Base-by-base conservation (phyloP, 1,284 basidiomycete species). In the Phlebopus sp. region DNA sequence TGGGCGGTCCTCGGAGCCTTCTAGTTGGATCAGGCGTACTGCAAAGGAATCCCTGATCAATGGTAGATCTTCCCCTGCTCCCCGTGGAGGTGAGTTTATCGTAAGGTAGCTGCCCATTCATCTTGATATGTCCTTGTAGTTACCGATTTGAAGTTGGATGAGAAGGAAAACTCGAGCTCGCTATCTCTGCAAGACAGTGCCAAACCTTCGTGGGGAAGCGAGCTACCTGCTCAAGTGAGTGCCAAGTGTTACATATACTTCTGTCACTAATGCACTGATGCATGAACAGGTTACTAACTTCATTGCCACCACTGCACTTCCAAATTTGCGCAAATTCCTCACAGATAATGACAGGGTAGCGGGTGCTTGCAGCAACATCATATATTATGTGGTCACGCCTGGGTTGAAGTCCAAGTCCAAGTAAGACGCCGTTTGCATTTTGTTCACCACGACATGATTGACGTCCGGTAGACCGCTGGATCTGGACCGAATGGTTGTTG, bases 381-480 rank as follows among this genome's bases (percentile, higher is more conserved):
- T 92, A 7, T 91, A 95, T 59, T 92, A 92, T 61, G 81, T 97
- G 37, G 74, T 97, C 29, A 81, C 77, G 29, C 93, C 97, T 1
- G 82, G 86, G 0, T 69, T 94, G 66, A 88, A 89, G 62, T 79
- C 80, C 18, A 85, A 84, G 58, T 66, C 79, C 40, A 83, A 78
- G 89, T 88, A 52, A 46, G 70, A 56, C 8, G 21, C 42, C 30
- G 23, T 42, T 42, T 37, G 31, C 27, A 31, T 17, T 4, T 21
- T 5, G 14, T 4, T 17, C 5, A 7, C 9, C 17, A 15, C 11
- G 23, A 23, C 19, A 34, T 50, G 37, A 45, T 47, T 56, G 37
- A 49, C 37, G n/a, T 32, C 34, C 30, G 13, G 14, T 44, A 88
- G 86, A 56, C 84, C 84, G 2, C 64, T 90, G 68, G 87, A 90